Evolutionary conservation across 495 filamentous ascomycete genomes (phyloP), one percentile per base, ranked within the genome.

Genomic region (Podospora conica): DNA sequence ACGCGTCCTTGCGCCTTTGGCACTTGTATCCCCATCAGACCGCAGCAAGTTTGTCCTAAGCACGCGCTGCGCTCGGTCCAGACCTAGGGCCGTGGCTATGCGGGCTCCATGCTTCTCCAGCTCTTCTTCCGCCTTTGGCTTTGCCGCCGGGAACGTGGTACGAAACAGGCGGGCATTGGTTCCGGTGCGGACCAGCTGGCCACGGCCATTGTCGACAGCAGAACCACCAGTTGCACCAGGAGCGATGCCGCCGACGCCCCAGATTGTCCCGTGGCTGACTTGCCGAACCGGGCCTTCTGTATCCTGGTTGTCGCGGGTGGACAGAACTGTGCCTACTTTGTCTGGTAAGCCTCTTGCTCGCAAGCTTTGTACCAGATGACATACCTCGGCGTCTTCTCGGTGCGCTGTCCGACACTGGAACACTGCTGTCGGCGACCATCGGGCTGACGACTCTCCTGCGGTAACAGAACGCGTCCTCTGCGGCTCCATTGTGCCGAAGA

Each of bases 31-130:
- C 71, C 79, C 27, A 68, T 22, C 64, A 25, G 55, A 27, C 0
- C 20, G 18, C 20, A 65, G 2, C 9, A 64, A 21, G 28, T 68
- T 71, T 70, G 84, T 64, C 61, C 78, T 80, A 55, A 93, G 80
- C 9, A 91, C 78, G 69, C 85, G 83, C 61, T 78, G 77, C 29
- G 83, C 78, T 61, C 84, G 86, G 71, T 98, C 90, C 65, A 98
- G 81, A n/a, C 90, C 88, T 20, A 97, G 82, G 5, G 95, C 95
- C 40, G 90, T 77, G 9, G 96, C 95, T 48, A 98, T 71, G 20
- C 95, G 86, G 40, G 84, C 84, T 69, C 92, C 87, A 70, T 96
- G 89, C 57, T 83, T 87, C 58, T 89, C 86, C 28, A 79, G 70
- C 55, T 92, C 85, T 24, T 88, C 84, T 40, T 84, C 80, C 3